Conservation (phyloP, 2,329 filamentous ascomycete species). For the Bipolaris sorokiniana region DNA sequence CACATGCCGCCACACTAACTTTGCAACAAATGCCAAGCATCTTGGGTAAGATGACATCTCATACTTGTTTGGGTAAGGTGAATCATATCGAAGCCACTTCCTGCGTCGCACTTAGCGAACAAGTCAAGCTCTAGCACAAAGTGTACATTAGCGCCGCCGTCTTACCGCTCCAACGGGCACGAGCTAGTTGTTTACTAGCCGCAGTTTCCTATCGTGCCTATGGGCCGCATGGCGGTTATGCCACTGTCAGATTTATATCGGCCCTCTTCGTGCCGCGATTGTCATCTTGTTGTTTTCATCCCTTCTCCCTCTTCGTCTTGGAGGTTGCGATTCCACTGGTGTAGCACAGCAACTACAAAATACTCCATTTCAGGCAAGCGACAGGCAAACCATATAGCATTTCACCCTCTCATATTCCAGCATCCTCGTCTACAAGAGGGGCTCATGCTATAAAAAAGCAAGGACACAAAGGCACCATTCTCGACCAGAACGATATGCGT, state of each 20-base stretch:
- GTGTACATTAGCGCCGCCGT: constrained; percentile 9
- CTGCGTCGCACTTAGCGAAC: constrained; percentile 2
- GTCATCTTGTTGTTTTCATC: not conserved
- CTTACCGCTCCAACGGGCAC: constrained; percentile 12
- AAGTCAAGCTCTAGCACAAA: constrained; percentile 3
- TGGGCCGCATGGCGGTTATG: constrained; percentile 5
- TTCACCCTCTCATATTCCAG: not conserved
- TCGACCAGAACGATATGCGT: constrained; percentile 1
- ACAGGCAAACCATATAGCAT: not conserved
- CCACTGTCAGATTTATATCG: not conserved
- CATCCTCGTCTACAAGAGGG: not conserved
- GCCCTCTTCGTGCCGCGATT: not conserved
- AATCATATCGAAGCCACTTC: not conserved
- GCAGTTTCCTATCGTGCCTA: constrained; percentile 6
- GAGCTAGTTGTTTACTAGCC: constrained; percentile 8
- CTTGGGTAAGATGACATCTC: not conserved
- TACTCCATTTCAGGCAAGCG: not conserved
- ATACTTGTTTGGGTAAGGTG: constrained; percentile 3
- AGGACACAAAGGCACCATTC: not conserved
- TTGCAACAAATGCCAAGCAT: not conserved
- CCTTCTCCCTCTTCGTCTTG: not conserved
- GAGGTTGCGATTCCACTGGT: not conserved
- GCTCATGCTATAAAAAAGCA: not conserved
- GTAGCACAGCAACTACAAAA: not conserved
- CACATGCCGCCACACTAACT: not conserved